A percentile compares a stretch with the other conserved stretches of the same genome.
Evolutionary conservation across 257 asterid genomes (phyloP).

Genomic region (Lavandula angustifolia): DNA sequence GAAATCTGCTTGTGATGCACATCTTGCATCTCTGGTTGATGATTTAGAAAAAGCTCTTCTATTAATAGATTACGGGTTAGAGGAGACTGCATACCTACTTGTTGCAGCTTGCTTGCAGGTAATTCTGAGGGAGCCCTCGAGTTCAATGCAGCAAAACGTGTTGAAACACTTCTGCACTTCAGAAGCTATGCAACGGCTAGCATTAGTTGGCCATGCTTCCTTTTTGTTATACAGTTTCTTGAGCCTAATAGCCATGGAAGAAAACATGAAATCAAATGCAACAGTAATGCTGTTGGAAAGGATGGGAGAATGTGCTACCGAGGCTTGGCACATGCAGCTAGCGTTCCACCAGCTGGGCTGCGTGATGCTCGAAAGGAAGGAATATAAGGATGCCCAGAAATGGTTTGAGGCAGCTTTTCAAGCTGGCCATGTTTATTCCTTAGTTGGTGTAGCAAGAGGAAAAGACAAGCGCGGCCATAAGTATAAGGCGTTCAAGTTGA

Average conservation of each 20-base stretch:
- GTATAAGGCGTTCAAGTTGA: constrained; percentile 75
- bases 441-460: constrained; percentile 80
- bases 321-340: constrained; percentile 81
- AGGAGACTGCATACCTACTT: constrained; percentile 76
- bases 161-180: constrained; percentile 60
- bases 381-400: constrained; percentile 87
- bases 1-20: constrained; percentile 76
- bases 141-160: constrained; percentile 65
- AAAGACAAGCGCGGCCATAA: constrained; percentile 85
- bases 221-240: constrained; percentile 70
- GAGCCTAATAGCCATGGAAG: constrained; percentile 85
- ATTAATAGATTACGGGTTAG: constrained; percentile 75
- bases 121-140: constrained; percentile 79
- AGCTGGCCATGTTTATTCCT: constrained; percentile 77
- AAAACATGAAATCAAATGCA: constrained; percentile 70
- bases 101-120: constrained; percentile 97
- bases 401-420: constrained; percentile 79
- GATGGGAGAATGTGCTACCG: constrained; percentile 71
- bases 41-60: constrained; percentile 66
- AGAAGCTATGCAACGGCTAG: constrained; percentile 65
- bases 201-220: constrained; percentile 74
- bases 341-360: constrained; percentile 90
- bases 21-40: constrained; percentile 65
- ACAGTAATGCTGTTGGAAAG: constrained; percentile 89
- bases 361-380: constrained; percentile 87